Base-by-base conservation (phyloP, 768 basidiomycete genomes). In the Lactarius psammicola region DNA sequence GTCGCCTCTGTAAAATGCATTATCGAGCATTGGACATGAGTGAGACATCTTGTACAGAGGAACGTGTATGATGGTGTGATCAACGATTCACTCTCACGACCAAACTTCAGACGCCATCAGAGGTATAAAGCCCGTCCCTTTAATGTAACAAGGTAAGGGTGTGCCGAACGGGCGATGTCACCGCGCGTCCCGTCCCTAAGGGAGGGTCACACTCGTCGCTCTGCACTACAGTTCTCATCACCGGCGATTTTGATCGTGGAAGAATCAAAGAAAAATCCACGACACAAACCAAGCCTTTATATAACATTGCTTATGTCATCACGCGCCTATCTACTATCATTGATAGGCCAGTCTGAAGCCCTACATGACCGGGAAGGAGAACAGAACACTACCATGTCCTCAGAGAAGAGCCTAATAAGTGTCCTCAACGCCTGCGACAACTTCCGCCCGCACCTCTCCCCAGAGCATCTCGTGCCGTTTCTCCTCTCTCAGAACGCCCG, bases 391-490 rank as follows among this genome's bases (percentile, higher is more conserved):
- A 34, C 13, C 1, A 62, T 42, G 31, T n/a, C 36, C 23, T 30
- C 56, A 36, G 30, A 44, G 56, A 23, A 62, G 7, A 68, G 60
- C 54, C 86, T 87, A 70, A 80, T 94, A 30, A 82, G 88, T 30
- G 73, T 94, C 64, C 76, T 94, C 66, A 78, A 86, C 59, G 73
- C 76, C 49, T 92, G 90, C 80, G 85, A 94, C 75, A 95, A 94
- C 75, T 85, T 85, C 62, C 80, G 78, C 42, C 69, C 75, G 65
- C 80, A 71, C 74, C 20, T 61, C 75, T 5, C 34, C 44, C 75
- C 61, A 36, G 84, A 85, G 71, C 69, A 72, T 18, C 77, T 92
- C 31, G 77, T 85, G 15, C 84, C 88, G 4, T 81, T 88, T 71
- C 79, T 81, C 58, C 80, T 91, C 23, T 75, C 81, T 0, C 77